Conservation (phyloP, 1,139 yeast genomes). For the Entelexis paramagnoliae region DNA sequence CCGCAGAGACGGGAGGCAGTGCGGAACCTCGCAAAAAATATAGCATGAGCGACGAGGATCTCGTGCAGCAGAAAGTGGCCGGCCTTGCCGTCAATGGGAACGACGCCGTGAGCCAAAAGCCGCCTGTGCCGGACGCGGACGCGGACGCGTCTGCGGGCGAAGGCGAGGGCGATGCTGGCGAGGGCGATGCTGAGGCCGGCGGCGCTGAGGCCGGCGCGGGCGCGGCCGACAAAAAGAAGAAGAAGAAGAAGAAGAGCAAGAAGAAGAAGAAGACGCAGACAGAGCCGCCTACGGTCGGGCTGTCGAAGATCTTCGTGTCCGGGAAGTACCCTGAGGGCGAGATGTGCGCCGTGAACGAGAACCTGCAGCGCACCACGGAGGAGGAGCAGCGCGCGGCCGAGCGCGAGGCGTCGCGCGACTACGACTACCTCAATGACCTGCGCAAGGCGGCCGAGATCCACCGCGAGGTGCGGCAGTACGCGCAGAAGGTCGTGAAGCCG, state of each 20-base stretch:
- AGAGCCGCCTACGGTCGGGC: slow-evolving; percentile 44
- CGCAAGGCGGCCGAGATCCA: slow-evolving; percentile 96
- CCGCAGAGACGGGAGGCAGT: not conserved
- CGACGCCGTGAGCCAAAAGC: not conserved
- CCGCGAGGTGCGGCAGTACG: slow-evolving; percentile 76
- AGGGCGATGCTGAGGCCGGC: slow-evolving; percentile 1
- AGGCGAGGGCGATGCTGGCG: not conserved
- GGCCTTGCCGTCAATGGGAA: not conserved
- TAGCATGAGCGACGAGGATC: not conserved
- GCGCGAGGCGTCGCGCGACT: slow-evolving; percentile 50
- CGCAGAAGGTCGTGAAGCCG: slow-evolving; percentile 65
- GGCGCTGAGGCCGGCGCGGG: slow-evolving; percentile 10
- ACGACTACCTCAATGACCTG: slow-evolving; percentile 56
- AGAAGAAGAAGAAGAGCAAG: slow-evolving; percentile 39
- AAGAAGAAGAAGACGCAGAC: slow-evolving; percentile 31
- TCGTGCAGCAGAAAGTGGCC: not conserved
- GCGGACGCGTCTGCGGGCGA: not conserved
- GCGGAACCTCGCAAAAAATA: not conserved
- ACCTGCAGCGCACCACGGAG: slow-evolving; percentile 65
- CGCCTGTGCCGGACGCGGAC: not conserved
- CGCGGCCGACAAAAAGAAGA: slow-evolving; percentile 41
- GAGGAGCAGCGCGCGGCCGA: slow-evolving; percentile 79
- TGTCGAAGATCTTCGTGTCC: slow-evolving; percentile 58
- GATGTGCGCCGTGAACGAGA: slow-evolving; percentile 46
- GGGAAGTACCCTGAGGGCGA: slow-evolving; percentile 82